Evolutionary conservation across 1,139 yeast genomes (phyloP).

Genomic region (Protomyces gravidus): DNA sequence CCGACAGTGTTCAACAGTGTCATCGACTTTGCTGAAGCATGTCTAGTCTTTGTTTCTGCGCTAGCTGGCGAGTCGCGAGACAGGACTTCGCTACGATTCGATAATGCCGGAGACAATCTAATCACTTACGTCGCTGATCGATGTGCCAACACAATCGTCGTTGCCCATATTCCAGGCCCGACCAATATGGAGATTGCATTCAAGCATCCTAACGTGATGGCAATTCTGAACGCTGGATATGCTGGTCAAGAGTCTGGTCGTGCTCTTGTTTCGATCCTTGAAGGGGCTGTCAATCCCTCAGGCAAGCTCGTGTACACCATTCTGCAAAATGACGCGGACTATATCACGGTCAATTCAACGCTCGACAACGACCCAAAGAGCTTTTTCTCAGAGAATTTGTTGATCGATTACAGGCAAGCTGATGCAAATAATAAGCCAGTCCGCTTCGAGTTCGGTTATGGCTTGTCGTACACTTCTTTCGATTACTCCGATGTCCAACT

Average conservation of each 20-base stretch:
- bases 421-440: slow-evolving; percentile 56
- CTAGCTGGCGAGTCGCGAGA: slow-evolving; percentile 60
- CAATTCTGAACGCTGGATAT: slow-evolving; percentile 54
- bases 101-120: slow-evolving; percentile 59
- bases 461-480: slow-evolving; percentile 55
- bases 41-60: slow-evolving; percentile 47
- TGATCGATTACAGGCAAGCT: slow-evolving; percentile 52
- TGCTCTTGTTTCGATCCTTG: slow-evolving; percentile 50
- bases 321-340: slow-evolving; percentile 54
- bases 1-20: slow-evolving; percentile 41
- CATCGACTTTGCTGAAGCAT: slow-evolving; percentile 47
- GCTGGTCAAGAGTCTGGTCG: slow-evolving; percentile 55
- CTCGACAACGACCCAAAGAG: slow-evolving; percentile 43
- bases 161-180: slow-evolving; percentile 57
- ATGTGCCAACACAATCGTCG: slow-evolving; percentile 54
- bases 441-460: slow-evolving; percentile 59
- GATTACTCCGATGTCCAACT: slow-evolving; percentile 35
- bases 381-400: slow-evolving; percentile 40
- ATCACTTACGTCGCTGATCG: slow-evolving; percentile 49
- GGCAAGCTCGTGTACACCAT: slow-evolving; percentile 62
- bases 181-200: slow-evolving; percentile 58
- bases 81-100: slow-evolving; percentile 51
- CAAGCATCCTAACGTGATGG: slow-evolving; percentile 56
- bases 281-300: slow-evolving; percentile 59
- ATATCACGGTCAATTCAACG: slow-evolving; percentile 37